phyloP scores from a whole-genome alignment of 805 yeast species.

The Cyberlindnera euphorbiae region DNA sequence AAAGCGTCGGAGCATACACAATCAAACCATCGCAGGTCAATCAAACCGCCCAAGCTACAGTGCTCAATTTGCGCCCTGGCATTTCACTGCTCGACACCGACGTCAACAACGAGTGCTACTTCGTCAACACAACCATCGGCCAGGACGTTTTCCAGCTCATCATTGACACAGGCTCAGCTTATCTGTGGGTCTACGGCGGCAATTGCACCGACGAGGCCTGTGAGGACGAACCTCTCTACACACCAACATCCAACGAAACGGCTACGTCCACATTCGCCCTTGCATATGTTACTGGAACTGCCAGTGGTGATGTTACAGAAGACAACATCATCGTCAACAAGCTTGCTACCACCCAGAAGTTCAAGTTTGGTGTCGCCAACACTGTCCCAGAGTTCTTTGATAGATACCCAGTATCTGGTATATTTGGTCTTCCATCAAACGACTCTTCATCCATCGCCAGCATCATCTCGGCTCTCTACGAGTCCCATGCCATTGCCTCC shows the following conservation, averaged over 20 bases:
- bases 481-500: slow-evolving; percentile 30
- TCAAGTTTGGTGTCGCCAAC: slow-evolving; percentile 50
- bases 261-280: slow-evolving; percentile 38
- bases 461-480: slow-evolving; percentile 36
- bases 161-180: slow-evolving; percentile 63
- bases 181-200: slow-evolving; percentile 56
- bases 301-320: slow-evolving; percentile 43
- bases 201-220: slow-evolving; percentile 46
- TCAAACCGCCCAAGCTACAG: too few species aligned
- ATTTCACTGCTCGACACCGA: slow-evolving; percentile 26
- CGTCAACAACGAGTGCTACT: slow-evolving; percentile 32
- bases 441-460: slow-evolving; percentile 34
- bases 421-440: slow-evolving; percentile 52
- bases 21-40: neutral
- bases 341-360: slow-evolving; percentile 32
- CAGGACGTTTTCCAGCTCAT: slow-evolving; percentile 44
- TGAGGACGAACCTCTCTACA: slow-evolving; percentile 27
- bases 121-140: slow-evolving; percentile 35
- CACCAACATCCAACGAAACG: slow-evolving; percentile 18
- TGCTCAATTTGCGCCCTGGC: slow-evolving; percentile 26
- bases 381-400: slow-evolving; percentile 49
- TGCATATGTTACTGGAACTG: slow-evolving; percentile 49
- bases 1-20: neutral
- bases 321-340: slow-evolving; percentile 31
- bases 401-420: slow-evolving; percentile 51